Conservation (phyloP, 768 basidiomycete species). For the Boletus rufocinnamomeus region DNA sequence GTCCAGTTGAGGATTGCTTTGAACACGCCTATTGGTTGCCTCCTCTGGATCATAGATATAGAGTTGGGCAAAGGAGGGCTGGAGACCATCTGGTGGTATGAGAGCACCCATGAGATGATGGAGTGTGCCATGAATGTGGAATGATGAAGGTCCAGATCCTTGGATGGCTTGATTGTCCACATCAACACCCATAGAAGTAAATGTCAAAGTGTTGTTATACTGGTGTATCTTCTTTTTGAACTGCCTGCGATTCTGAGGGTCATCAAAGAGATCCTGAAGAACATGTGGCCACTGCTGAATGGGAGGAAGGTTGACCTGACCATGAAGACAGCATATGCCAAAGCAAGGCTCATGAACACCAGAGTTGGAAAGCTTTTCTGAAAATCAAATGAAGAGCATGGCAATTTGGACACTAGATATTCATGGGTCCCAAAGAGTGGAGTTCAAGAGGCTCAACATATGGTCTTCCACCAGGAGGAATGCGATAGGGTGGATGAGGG, state of each 20-base stretch:
- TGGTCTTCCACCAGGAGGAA: slow-evolving; percentile 13
- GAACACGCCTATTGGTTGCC: too few species aligned
- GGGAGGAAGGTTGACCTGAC: slow-evolving; percentile 25
- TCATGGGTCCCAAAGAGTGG: slow-evolving; percentile 9
- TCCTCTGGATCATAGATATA: too few species aligned
- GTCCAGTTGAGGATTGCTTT: too few species aligned
- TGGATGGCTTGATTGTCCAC: not conserved
- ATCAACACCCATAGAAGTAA: slow-evolving; percentile 10
- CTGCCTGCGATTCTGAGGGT: not conserved
- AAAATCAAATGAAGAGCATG: slow-evolving; percentile 21
- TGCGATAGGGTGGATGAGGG: not conserved
- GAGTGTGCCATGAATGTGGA: too few species aligned
- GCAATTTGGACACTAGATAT: slow-evolving; percentile 15
- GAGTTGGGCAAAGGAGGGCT: too few species aligned
- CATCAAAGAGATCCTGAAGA: too few species aligned
- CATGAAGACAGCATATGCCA: slow-evolving; percentile 33
- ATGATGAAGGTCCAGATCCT: not conserved
- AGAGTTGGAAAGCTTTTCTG: slow-evolving; percentile 12
- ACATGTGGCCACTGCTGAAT: slow-evolving; percentile 23
- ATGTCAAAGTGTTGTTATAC: not conserved
- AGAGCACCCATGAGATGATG: too few species aligned
- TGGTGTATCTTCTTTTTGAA: too few species aligned
- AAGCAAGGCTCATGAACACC: slow-evolving; percentile 9
- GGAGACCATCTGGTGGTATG: too few species aligned
- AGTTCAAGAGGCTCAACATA: slow-evolving; percentile 15